These are phyloP conservation scores for Pulveroboletus sp. DNA, from an alignment of 768 basidiomycete species.

Conservation along the genomic window DNA sequence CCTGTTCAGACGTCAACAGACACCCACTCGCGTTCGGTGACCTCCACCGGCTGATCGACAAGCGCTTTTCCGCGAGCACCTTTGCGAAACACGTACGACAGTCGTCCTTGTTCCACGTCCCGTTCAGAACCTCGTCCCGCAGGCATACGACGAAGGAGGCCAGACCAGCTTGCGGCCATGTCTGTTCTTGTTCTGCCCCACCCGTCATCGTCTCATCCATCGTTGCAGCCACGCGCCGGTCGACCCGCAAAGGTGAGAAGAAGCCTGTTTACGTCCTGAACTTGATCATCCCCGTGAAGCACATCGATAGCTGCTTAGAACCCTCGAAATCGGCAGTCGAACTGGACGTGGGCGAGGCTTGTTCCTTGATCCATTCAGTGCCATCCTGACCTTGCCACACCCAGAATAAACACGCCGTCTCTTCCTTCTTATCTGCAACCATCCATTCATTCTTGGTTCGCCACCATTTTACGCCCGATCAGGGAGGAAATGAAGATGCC, in stretches of 20 bases:
- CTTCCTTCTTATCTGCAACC: slow-evolving; percentile 51
- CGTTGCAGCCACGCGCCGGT: slow-evolving; percentile 52
- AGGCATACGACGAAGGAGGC: slow-evolving; percentile 70
- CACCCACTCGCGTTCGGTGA: slow-evolving; percentile 65
- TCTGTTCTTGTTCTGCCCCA: slow-evolving; percentile 11
- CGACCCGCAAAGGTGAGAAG: slow-evolving; percentile 75
- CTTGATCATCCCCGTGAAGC: slow-evolving; percentile 56
- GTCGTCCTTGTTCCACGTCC: neutral
- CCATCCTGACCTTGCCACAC: slow-evolving; percentile 7
- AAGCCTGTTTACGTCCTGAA: slow-evolving; percentile 82
- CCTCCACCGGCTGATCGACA: slow-evolving; percentile 65
- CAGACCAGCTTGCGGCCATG: slow-evolving; percentile 34
- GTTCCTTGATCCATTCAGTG: slow-evolving; percentile 7
- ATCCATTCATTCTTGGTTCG: slow-evolving; percentile 59
- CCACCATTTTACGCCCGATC: slow-evolving; percentile 50
- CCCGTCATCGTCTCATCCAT: slow-evolving; percentile 9
- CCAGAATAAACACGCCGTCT: slow-evolving; percentile 57
- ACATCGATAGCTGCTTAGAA: slow-evolving; percentile 76
- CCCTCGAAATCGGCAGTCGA: slow-evolving; percentile 69
- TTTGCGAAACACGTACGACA: slow-evolving; percentile 67
- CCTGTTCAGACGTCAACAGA: slow-evolving; percentile 65
- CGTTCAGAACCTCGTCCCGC: slow-evolving; percentile 8
- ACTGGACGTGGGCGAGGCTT: slow-evolving; percentile 49
- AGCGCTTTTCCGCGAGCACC: slow-evolving; percentile 58
- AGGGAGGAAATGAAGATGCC: slow-evolving; percentile 8